Conservation (phyloP, 805 yeast species). For the Candida endomychidarum region DNA sequence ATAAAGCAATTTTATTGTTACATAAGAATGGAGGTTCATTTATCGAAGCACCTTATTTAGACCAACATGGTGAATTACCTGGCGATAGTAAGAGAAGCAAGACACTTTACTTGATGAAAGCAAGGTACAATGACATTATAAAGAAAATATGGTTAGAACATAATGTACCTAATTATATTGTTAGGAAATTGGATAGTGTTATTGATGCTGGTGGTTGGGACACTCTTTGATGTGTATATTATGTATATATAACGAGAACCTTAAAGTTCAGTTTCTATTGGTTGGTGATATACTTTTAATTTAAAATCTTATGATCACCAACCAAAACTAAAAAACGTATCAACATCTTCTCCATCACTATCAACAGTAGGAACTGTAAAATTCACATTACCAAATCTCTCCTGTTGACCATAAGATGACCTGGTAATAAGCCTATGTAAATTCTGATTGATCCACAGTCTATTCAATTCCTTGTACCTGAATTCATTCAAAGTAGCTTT, state of each 20-base stretch:
- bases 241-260: too few species aligned
- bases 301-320: conserved; percentile 10
- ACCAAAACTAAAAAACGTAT: conserved; percentile 13
- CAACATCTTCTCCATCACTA: conserved; percentile 14
- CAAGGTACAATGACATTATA: conserved; percentile 64
- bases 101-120: conserved; percentile 62
- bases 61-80: conserved; percentile 82
- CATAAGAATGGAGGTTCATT: conserved; percentile 82
- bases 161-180: conserved; percentile 72
- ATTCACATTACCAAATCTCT: conserved; percentile 13
- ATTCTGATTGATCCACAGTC: conserved; percentile 62
- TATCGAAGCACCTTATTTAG: conserved; percentile 78
- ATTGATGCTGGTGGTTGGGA: conserved; percentile 97
- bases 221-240: conserved; percentile 49
- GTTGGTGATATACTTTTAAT: not conserved
- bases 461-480: conserved; percentile 57
- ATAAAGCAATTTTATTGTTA: conserved; percentile 60
- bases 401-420: conserved; percentile 24
- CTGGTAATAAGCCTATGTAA: conserved; percentile 48
- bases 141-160: conserved; percentile 76
- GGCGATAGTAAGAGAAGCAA: conserved; percentile 70
- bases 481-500: conserved; percentile 55
- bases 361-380: conserved; percentile 7
- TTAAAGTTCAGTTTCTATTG: too few species aligned
- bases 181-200: conserved; percentile 74